Evolutionary conservation across 2,329 filamentous ascomycete genomes (phyloP), one percentile per base, ranked within the genome.

Genomic region (Fusarium veterinarium): DNA sequence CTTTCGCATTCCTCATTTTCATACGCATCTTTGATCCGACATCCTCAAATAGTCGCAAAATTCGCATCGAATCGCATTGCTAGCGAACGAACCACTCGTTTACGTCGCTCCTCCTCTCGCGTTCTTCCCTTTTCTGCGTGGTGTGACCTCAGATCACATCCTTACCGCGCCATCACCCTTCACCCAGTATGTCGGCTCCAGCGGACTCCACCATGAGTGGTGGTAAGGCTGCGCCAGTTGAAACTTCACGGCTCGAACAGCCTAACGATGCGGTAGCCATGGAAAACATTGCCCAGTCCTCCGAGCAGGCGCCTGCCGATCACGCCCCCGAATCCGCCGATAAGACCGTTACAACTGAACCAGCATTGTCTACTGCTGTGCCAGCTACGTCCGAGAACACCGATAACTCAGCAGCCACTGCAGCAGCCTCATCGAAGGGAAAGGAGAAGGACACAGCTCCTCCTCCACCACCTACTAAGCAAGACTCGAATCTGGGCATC

Each of bases 401-500:
- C 51, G 74, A 79, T 48, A 67, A 66, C 33, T 55, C 73, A 45
- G 60, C 69, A 37, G 55, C 69, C 28, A 69, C 70, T 14, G 52
- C 60, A 37, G 64, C 75, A 16, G 44, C 79, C 40, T 76, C 75
- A 28, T 68, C 76, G 56, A 81, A 82, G 73, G 80, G 79, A 45
- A 83, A 84, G 67, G 80, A 79, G 59, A 80, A 78, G 62, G 78
- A 80, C 41, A 58, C 73, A 19, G 73, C 75, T 41, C 67, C 79
- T 41, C 67, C 77, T 14, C 71, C 77, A 11, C 67, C 77, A 9
- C 78, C 78, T 16, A 78, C 75, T 14, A 82, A 81, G 67, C 77
- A 80, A 62, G 81, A 83, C 53, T 78, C 77, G 17, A 76, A 79
- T 69, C 79, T 85, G 62, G 84, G 84, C 48, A 85, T 86, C 70